Evolutionary conservation across 129 eudicot species (phyloP), one percentile per base, ranked within the genome.

Genomic region (Escallonia rubra): DNA sequence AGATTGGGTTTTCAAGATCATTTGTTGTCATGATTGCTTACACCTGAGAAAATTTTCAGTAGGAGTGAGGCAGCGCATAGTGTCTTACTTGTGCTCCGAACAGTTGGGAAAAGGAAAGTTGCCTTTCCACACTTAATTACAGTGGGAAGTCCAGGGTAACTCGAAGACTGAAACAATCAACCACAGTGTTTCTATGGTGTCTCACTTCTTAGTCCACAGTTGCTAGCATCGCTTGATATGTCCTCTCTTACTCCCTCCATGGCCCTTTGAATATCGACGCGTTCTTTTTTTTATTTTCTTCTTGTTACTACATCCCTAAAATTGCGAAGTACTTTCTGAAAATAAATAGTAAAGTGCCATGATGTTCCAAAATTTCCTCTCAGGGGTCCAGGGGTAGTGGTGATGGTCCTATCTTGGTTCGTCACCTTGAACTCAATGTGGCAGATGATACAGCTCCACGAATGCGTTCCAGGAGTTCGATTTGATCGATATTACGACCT

Each of bases 321-420:
- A 23, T 23, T 23, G 34, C 34, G 1, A 23, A 23, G 34, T 23
- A 1, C 55, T 50, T n/a, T 50, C 55, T 50, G 13, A 8, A 50
- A 50, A 50, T n/a, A 50, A 50, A 57, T 12, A 45, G 34, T 23
- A 23, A 23, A 23, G 34, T 23, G 34, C 34, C 34, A 23, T 23
- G 34, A 23, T 23, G 34, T 23, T 0, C 34, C 34, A 23, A 23
- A 23, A 23, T 23, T 65, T 11, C 57, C 8, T 61, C 13, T 41
- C 79, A 91, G 96, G 97, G 97, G 96, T 41, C 96, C 98, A 47
- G 98, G 98, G 4, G 61, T 76, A 64, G 57, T 82, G 16, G 82
- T 91, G 47, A 81, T 91, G 94, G 65, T 83, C 34, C 59, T 91
- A 16, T 85, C 96, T 6, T 91, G 98, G 98, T 79, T 83, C 72